Base-by-base conservation (phyloP, 2,329 filamentous ascomycete species). In the Colletotrichum cordylinicola region DNA sequence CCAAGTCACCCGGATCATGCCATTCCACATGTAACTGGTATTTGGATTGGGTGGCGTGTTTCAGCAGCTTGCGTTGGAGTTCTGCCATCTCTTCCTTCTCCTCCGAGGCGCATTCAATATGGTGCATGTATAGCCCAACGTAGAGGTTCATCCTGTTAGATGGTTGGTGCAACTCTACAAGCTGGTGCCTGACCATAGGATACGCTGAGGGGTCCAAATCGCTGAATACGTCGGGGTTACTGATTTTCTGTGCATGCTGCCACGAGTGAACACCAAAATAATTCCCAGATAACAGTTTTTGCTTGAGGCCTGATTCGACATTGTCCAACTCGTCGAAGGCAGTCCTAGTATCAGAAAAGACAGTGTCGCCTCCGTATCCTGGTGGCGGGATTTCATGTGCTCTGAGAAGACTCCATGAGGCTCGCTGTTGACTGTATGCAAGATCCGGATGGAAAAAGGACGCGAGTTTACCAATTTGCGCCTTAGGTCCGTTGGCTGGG, bases 371-470 rank as follows among this genome's bases (percentile, higher is more conserved):
- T 27, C 89, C 89, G 2, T 82, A 84, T 2, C 84, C 84, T 0
- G 81, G 72, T 0, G 89, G 89, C 1, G 90, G 90, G 7, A 91
- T 84, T 70, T 84, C 81, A 29, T 86, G 85, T 6, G 89, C 89
- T 8, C 86, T 85, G 0, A 91, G 84, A 10, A 91, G 83, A 13
- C 87, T 90, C 82, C 87, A 90, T 2, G 85, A 86, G 1, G 89
- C 87, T 27, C 90, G 86, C 7, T 88, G 87, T 15, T 89, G 88
- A 78, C 90, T 91, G 82, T 89, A 91, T 27, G 86, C 87, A n/a
- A 86, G 89, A 80, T 91, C 90, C 8, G 86, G 86, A 76, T 92
- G 90, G 81, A 89, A 91, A 15, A 90, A 83, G 1, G 80, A 81
- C 78, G 91, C 90, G 86, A 88, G 79, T 79, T 73, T 82, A 76